Evolutionary conservation across 257 asterid species (phyloP), one percentile per base, ranked within the genome.

Genomic region (Leonotis leonurus): DNA sequence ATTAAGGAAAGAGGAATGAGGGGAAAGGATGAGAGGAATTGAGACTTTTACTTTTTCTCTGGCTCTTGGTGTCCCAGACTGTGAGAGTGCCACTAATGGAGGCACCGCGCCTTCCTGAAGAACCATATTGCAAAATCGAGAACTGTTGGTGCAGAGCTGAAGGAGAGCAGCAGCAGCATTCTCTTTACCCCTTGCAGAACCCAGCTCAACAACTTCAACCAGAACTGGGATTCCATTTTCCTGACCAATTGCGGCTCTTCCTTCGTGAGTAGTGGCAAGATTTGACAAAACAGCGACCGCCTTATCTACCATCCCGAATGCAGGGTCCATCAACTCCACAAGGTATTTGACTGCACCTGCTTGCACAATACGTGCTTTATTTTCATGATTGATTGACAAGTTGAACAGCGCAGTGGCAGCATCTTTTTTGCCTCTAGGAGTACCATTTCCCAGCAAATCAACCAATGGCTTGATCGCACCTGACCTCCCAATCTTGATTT

Each of bases 91-190:
- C 44, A 84, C 95, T 49, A 89, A 68, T 1, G 97, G 95, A 13
- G 97, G 97, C 70, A 89, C 83, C 4, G 89, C 97, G 7, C 92
- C 97, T 80, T 84, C 94, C 73, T 75, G 86, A 59, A 89, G 88
- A 67, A 85, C 95, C 72, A 67, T 78, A 59, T 72, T 83, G 80
- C 94, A 89, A 70, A 66, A 79, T 70, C 91, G 75, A 73, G 70
- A 70, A 73, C 94, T 84, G 43, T 78, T 84, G 12, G 78, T 81
- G 74, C 97, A 87, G n/a, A 89, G 70, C 78, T 87, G 97, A 67
- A 86, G 80, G 46, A 89, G 86, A 53, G 94, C 94, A 50, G 97
- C 97, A 10, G 95, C 97, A 39, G 97, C 97, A 73, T 89, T 86
- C 73, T 89, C 97, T 75, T 89, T 89, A 18, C 91, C 89, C 74